A percentile compares a stretch with the other conserved stretches of the same genome.
phyloP scores from a whole-genome alignment of 2,329 filamentous ascomycete genomes.

The Colletotrichum chrysophilum region DNA sequence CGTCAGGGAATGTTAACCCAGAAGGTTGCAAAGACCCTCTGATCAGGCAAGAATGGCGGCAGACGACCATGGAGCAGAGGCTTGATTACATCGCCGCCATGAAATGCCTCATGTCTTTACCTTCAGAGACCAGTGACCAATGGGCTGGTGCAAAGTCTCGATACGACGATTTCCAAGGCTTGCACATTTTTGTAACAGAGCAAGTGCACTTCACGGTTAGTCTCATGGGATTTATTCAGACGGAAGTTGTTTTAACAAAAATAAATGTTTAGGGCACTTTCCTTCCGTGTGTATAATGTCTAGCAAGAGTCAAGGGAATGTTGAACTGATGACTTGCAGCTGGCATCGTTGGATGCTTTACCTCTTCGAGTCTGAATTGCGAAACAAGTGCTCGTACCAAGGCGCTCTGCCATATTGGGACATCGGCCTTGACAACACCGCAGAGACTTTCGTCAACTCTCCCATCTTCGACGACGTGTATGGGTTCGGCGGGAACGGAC shows the following conservation, averaged over 20 bases:
- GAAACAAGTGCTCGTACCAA: not conserved
- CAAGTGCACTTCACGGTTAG: conserved; percentile 23
- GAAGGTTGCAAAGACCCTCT: not conserved
- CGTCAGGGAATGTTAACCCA: not conserved
- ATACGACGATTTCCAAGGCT: conserved; percentile 30
- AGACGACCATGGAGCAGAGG: not conserved
- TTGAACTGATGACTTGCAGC: not conserved
- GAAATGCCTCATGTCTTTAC: conserved; percentile 5
- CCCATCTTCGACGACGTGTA: not conserved
- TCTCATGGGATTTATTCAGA: not conserved
- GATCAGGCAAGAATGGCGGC: not conserved
- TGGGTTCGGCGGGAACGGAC: not conserved
- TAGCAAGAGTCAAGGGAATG: not conserved
- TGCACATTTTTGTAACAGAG: conserved; percentile 28
- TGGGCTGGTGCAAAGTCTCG: conserved; percentile 24
- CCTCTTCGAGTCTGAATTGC: not conserved
- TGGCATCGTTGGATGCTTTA: not conserved
- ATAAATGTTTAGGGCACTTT: not conserved
- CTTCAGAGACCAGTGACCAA: not conserved
- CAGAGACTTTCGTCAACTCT: rapidly evolving
- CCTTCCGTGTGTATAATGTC: not conserved
- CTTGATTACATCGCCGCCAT: conserved; percentile 10
- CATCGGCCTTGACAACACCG: not conserved
- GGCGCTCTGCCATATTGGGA: not conserved
- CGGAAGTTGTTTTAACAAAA: not conserved